Evolutionary conservation across 148 eudicot species (phyloP), one percentile per base, ranked within the genome.

Genomic region (Linanthus parryae): DNA sequence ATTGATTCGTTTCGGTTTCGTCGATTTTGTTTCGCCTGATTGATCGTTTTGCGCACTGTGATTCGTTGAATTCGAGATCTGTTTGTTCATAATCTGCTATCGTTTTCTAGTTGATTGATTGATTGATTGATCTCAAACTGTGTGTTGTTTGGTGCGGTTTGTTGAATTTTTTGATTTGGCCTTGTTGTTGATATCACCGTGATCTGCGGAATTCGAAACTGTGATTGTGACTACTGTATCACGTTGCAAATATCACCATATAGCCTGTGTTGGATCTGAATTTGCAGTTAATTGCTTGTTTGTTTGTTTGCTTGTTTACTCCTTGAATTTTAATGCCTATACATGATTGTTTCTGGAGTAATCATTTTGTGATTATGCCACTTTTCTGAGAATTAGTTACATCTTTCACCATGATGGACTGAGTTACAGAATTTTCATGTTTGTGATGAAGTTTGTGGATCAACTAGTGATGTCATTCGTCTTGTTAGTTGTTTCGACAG

Each of bases 181-280:
- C 13, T 37, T 18, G 59, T 28, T 56, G 36, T 10, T 22, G 41
- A 43, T 44, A 8, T 38, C 23, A 22, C 19, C 23, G 29, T 52
- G 34, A 18, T 21, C 4, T 52, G 33, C 6, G 17, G 22, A 8
- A 50, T 31, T 44, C 26, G 30, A 44, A 31, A 16, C 51, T 44
- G 44, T 41, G 44, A 50, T 20, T 43, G 25, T 44, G 40, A 22
- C 34, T 57, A 35, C 3, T 20, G 26, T n/a, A n/a, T n/a, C n/a
- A n/a, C n/a, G n/a, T n/a, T n/a, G 33, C 27, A 45, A 39, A 11
- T 23, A 11, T 5, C 9, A 16, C 27, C 30, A 17, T 45, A 44
- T 45, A 48, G 43, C 43, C 12, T 31, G 29, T 29, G 41, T 25
- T 57, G 44, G 52, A 18, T 44, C 30, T 57, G 52, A 57, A 31